Percentiles rank a stretch among this genome's conserved stretches.
phyloP scores from a whole-genome alignment of 257 asterid genomes.

The Gardenia jasminoides region DNA sequence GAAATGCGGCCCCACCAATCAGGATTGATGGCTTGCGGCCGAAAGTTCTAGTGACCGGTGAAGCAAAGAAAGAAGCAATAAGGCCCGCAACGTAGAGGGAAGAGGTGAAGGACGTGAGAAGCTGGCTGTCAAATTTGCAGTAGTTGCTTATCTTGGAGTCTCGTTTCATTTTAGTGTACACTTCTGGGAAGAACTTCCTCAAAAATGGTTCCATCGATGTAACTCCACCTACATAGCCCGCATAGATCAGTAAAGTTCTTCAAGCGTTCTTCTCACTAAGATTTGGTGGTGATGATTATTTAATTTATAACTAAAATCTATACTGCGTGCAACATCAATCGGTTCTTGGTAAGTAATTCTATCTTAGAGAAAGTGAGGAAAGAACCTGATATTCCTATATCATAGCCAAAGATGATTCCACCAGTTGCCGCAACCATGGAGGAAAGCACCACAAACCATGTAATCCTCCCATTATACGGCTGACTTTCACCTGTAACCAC shows the following conservation, averaged over 20 bases:
- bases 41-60: constrained; percentile 41
- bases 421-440: constrained; percentile 75
- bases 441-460: constrained; percentile 55
- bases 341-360: no score
- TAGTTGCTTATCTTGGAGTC: constrained; percentile 41
- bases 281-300: no score
- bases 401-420: constrained; percentile 82
- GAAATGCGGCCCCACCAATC: constrained; percentile 63
- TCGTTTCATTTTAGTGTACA: constrained; percentile 37
- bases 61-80: constrained; percentile 52
- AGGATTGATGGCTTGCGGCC: constrained; percentile 58
- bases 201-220: constrained; percentile 52
- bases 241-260: neutral
- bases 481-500: constrained; percentile 24
- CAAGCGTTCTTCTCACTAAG: neutral
- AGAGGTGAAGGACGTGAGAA: constrained; percentile 54
- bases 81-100: constrained; percentile 60
- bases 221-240: constrained; percentile 44
- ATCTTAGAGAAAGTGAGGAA: neutral
- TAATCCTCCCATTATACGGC: constrained; percentile 55
- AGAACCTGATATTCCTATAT: constrained; percentile 78
- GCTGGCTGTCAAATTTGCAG: constrained; percentile 57
- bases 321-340: neutral
- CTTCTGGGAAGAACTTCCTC: constrained; percentile 49
- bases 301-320: neutral